Percentiles rank a stretch among this genome's conserved stretches.
phyloP scores from a whole-genome alignment of 2,329 filamentous ascomycete genomes.

The Curvularia verruculosa region DNA sequence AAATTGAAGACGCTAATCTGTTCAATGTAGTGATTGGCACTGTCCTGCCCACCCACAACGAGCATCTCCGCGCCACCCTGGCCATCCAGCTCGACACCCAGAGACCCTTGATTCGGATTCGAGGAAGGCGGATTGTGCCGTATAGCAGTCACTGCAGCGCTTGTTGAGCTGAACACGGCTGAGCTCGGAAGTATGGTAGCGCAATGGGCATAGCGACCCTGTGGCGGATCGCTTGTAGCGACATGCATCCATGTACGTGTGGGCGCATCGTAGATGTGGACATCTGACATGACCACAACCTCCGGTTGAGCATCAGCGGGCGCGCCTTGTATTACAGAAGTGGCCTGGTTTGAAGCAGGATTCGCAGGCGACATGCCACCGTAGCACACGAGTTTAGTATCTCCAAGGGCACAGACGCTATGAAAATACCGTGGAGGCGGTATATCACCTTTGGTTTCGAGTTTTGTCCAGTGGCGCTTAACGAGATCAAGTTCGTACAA shows the following conservation, averaged over 20 bases:
- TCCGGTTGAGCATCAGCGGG: constrained; percentile 74
- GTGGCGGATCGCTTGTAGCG: constrained; percentile 78
- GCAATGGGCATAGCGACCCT: constrained; percentile 96
- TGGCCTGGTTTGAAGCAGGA: constrained; percentile 48
- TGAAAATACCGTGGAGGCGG: constrained; percentile 96
- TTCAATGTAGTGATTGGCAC: constrained; percentile 98
- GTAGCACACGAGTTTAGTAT: constrained; percentile 96
- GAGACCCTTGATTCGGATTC: constrained; percentile 85
- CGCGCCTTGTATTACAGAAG: constrained; percentile 44
- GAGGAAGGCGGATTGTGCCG: constrained; percentile 84
- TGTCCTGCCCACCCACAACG: constrained; percentile 94
- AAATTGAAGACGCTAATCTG: constrained; percentile 98
- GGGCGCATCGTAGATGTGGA: constrained; percentile 90
- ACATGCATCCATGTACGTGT: constrained; percentile 86
- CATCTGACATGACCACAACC: constrained; percentile 96
- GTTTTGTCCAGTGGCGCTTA: constrained; percentile 87
- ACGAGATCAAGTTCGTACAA: constrained; percentile 94
- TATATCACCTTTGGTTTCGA: constrained; percentile 82
- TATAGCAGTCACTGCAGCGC: constrained; percentile 82
- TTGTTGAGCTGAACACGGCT: constrained; percentile 82
- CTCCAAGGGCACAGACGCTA: constrained; percentile 90
- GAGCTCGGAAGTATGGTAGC: constrained; percentile 90
- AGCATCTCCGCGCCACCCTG: constrained; percentile 95
- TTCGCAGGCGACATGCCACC: constrained; percentile 92
- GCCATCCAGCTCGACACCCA: constrained; percentile 89